Base-by-base conservation (phyloP, 2,329 filamentous ascomycete species). In the Pseudocercospora pini-densiflorae region DNA sequence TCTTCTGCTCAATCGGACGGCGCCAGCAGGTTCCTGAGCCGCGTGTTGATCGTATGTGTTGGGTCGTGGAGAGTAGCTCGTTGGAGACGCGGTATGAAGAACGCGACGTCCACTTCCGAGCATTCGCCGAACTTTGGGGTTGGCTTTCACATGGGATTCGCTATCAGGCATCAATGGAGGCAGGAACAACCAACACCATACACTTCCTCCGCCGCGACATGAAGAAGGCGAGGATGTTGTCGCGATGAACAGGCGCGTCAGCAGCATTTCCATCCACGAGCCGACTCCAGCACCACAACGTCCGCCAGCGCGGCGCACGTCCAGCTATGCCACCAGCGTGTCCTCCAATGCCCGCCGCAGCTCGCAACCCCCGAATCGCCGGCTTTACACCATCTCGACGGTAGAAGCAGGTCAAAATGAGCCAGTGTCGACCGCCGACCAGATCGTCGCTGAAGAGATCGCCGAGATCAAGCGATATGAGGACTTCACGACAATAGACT, bases 401-500 rank as follows among this genome's bases (percentile, higher is more conserved):
- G 85, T 68, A 36, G 90, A 93, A 78, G 85, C 84, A 69, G 89
- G 88, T 68, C 86, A 89, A 66, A 81, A 81, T n/a, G 81, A 81
- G 19, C 81, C 81, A 67, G 81, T 83, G 58, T 81, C 83, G 10
- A 84, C 83, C 29, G 88, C 85, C 63, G 88, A 92, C 74, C 87
- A 90, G 68, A 88, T 90, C 69, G 92, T 97, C 71, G 91, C 93
- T 68, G 94, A 98, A 77, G 95, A 99, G 82, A 97, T 99, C 77
- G 94, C 92, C 27, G 91, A 97, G 83, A 98, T 99, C 78, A 97
- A 97, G 82, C 88, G 94, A 82, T 99, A 99, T 81, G 95, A 88
- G 86, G 95, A 99, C 81, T 99, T 99, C 78, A 97, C 94, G 5
- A 99, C 95, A 0, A 95, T 95, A 86, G 95, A 99, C 80, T 99